Base-by-base conservation (phyloP, 495 filamentous ascomycete species). In the Aspergillus steynii region DNA sequence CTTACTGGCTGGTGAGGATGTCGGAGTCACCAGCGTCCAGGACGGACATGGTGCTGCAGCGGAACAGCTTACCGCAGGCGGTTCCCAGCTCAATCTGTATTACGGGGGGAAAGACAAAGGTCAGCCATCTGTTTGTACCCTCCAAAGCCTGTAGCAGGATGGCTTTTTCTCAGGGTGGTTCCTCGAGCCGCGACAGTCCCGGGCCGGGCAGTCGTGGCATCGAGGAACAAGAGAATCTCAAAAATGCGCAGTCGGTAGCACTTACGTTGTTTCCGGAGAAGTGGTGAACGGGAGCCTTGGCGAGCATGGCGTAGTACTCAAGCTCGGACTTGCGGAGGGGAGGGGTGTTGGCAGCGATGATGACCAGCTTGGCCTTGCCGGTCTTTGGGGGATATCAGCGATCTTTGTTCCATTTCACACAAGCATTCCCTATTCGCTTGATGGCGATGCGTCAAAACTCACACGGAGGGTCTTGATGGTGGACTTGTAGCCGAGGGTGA, bases 21-120 rank as follows among this genome's bases (percentile, higher is more conserved):
- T 99, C 94, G 58, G 90, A 95, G 86, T 98, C 95, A 89, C 95
- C 95, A 77, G 92, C 93, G 80, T 97, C 93, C 49, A 98, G 80
- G 75, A 97, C 88, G 61, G 93, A 87, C 92, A 98, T 96, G 73
- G 92, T 96, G 56, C 88, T 90, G 85, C 92, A 96, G 65, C 80
- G 74, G 74, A 76, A 82, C 67, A 96, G 87, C 79, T 96, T 96
- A 79, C 92, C 92, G 79, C 90, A 92, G 52, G 93, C 91, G 68
- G 92, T 97, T 62, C 95, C 95, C 58, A 99, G 84, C 80, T 98
- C 93, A 76, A 97, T 96, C 93, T 97, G 74, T 79, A 66, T 49
- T 45, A 48, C 48, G 20, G 61, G 26, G 14, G 31, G 65, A 70
- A 63, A 42, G 37, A 2, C 37, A 42, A 14, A 42, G 79, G 31